phyloP scores from a whole-genome alignment of 2,329 filamentous ascomycete species.

The Epichloe brachyelytri region DNA sequence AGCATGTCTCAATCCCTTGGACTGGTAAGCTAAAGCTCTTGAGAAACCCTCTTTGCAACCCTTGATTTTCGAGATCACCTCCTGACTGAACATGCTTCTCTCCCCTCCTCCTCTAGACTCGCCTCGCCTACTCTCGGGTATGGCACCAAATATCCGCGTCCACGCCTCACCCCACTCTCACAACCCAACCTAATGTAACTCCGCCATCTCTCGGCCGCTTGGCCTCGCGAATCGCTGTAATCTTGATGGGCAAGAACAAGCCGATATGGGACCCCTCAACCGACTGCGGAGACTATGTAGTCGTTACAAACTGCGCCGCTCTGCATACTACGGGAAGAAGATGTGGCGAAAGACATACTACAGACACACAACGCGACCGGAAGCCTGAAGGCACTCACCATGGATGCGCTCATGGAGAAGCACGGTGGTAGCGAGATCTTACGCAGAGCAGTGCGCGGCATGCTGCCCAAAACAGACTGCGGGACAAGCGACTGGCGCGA shows the following conservation, averaged over 20 bases:
- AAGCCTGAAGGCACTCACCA: constrained; percentile 73
- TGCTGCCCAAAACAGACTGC: constrained; percentile 94
- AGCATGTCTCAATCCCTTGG: constrained; percentile 71
- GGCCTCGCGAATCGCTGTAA: constrained; percentile 71
- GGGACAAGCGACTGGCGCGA: constrained; percentile 74
- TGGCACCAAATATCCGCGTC: constrained; percentile 82
- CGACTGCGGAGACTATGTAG: constrained; percentile 98
- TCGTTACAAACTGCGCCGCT: constrained; percentile 78
- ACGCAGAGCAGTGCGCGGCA: constrained; percentile 83
- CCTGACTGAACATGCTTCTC: neutral
- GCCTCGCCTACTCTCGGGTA: constrained; percentile 86
- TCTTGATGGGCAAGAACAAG: constrained; percentile 98
- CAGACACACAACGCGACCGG: constrained; percentile 81
- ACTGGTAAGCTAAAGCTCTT: constrained; percentile 38
- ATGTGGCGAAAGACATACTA: constrained; percentile 92
- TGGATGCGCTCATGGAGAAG: constrained; percentile 92
- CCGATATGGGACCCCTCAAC: constrained; percentile 94
- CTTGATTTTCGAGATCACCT: neutral
- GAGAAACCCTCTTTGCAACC: neutral
- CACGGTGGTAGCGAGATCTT: constrained; percentile 87
- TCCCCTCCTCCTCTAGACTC: constrained; percentile 47
- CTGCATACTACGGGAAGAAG: constrained; percentile 82
- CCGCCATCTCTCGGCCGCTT: constrained; percentile 79
- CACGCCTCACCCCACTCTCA: constrained; percentile 48
- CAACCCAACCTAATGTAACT: constrained; percentile 42